Conservation (phyloP, 2,329 filamentous ascomycete genomes). For the Ceratocystis variospora region DNA sequence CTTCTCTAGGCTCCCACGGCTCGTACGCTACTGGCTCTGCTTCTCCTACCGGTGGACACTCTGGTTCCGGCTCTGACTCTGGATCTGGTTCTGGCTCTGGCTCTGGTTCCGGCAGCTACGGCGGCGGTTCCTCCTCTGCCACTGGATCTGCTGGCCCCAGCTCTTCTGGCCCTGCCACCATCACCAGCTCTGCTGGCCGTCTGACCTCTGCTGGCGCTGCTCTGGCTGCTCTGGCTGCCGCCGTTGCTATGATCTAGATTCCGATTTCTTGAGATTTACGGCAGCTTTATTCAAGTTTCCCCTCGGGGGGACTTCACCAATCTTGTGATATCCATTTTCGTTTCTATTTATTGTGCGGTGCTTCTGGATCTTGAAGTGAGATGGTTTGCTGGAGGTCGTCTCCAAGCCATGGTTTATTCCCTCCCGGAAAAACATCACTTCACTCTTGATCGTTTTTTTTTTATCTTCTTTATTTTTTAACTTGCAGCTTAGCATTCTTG, state of each 20-base stretch:
- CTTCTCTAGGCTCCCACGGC: conserved; percentile 12
- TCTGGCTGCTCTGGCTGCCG: conserved; percentile 15
- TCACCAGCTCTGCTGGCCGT: conserved; percentile 16
- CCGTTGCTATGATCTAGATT: conserved; percentile 18
- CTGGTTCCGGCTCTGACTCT: not conserved
- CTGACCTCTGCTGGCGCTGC: conserved; percentile 15
- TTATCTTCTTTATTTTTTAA: not conserved
- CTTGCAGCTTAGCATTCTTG: conserved; percentile 1
- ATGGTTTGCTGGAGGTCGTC: not conserved
- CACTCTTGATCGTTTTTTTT: not conserved
- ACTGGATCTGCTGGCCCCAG: conserved; percentile 4
- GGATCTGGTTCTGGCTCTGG: conserved; percentile 9
- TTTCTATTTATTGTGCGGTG: conserved; percentile 3
- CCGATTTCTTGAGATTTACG: not conserved
- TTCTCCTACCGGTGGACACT: conserved; percentile 8
- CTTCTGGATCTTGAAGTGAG: not conserved
- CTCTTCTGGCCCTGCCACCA: conserved; percentile 1
- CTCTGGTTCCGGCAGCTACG: not conserved
- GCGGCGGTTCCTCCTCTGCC: not conserved
- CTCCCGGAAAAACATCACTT: not conserved
- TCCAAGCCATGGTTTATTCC: not conserved
- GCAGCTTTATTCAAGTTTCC: not conserved
- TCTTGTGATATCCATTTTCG: conserved; percentile 8
- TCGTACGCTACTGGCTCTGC: conserved; percentile 7
- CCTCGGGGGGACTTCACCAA: not conserved